Conservation (phyloP, 2,329 filamentous ascomycete species). For the Ceratocystis alfenasii region DNA sequence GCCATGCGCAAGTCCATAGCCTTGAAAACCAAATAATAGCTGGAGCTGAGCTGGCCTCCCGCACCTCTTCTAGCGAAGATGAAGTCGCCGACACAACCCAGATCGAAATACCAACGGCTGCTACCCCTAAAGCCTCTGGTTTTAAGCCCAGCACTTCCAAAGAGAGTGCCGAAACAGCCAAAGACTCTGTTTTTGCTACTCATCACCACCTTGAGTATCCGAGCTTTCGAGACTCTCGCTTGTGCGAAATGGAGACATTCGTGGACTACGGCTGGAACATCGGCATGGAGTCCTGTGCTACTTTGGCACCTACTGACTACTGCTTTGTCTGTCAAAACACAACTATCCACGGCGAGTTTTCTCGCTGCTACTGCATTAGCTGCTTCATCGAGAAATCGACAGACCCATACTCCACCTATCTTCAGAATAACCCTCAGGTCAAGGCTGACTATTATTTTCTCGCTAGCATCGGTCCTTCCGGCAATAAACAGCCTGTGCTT, state of each 20-base stretch:
- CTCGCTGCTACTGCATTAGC: neutral
- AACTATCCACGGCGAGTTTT: constrained; percentile 2
- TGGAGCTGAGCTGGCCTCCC: neutral
- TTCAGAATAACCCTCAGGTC: neutral
- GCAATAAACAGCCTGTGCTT: neutral
- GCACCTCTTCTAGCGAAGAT: neutral
- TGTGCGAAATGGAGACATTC: neutral
- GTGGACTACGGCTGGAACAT: neutral
- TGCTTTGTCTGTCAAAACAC: constrained; percentile 2
- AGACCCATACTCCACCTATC: neutral
- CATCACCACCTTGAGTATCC: neutral
- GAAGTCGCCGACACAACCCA: neutral
- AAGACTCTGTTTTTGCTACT: neutral
- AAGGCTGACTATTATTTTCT: constrained; percentile 3
- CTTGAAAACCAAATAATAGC: neutral
- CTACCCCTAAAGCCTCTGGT: neutral
- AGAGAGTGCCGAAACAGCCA: neutral
- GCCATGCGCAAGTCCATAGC: neutral
- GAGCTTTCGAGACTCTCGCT: neutral
- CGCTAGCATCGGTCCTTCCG: neutral
- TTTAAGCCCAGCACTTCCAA: neutral
- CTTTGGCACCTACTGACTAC: neutral
- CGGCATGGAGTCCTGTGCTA: neutral
- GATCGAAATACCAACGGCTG: neutral
- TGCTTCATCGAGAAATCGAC: neutral